Percentiles rank a stretch among this genome's conserved stretches.
phyloP scores from a whole-genome alignment of 305 asterid species.

The Fraxinus ornus region DNA sequence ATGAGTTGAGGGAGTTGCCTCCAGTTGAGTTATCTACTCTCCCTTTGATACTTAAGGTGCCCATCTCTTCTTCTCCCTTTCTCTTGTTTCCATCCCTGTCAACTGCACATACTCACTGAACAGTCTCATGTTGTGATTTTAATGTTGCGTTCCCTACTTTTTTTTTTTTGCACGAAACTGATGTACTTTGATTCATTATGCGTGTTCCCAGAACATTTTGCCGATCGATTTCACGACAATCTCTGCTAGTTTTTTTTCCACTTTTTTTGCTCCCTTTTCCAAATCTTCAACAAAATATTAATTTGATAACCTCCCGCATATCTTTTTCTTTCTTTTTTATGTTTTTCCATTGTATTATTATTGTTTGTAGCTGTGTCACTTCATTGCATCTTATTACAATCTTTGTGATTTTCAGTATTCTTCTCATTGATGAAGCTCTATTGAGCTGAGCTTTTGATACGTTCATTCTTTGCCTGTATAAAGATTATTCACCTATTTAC shows the following conservation, averaged over 20 bases:
- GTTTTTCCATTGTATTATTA: background rate
- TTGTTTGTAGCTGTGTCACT: background rate
- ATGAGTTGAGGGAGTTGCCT: conserved; percentile 88
- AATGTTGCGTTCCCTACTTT: background rate
- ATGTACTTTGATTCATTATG: background rate
- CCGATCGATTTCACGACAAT: background rate
- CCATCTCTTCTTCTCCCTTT: background rate
- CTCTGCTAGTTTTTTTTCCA: conserved; percentile 9
- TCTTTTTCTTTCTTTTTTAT: background rate
- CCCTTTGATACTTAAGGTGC: conserved; percentile 88
- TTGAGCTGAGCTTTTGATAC: background rate
- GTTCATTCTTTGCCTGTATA: conserved; percentile 14
- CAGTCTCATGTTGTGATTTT: background rate
- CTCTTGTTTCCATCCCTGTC: background rate
- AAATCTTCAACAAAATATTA: background rate
- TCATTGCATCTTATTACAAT: background rate
- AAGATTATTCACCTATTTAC: conserved; percentile 13
- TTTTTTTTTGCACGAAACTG: conserved; percentile 5
- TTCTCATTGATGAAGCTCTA: background rate
- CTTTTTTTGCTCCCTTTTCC: conserved; percentile 2
- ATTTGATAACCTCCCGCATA: background rate
- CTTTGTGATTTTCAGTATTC: background rate
- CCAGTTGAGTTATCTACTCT: conserved; percentile 85
- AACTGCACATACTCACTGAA: background rate
- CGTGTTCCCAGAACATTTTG: background rate